Evolutionary conservation across 805 yeast genomes (phyloP).

Genomic region (Cyberlindnera petersonii): DNA sequence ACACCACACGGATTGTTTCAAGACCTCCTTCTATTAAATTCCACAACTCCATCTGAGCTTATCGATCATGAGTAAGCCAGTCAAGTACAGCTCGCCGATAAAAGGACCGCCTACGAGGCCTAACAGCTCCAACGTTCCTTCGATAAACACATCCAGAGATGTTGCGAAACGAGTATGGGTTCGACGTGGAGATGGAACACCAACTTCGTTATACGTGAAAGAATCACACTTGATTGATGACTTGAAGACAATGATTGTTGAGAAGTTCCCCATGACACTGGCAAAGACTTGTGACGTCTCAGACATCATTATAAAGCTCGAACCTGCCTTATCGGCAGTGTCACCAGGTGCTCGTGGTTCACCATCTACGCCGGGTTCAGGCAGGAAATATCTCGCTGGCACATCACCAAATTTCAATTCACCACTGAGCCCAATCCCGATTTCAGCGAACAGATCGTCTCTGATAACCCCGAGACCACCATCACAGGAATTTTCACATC

Average conservation of each 20-base stretch:
- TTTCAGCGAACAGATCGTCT: constrained; percentile 20
- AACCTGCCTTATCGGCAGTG: constrained; percentile 8
- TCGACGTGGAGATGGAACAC: constrained; percentile 43
- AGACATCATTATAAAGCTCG: constrained; percentile 42
- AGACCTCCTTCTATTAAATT: no score
- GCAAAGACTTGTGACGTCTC: constrained; percentile 66
- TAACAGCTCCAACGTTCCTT: constrained; percentile 13
- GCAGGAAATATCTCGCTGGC: neutral
- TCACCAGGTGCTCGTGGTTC: constrained; percentile 11
- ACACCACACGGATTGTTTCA: no score
- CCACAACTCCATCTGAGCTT: neutral
- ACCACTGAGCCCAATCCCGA: constrained; percentile 26
- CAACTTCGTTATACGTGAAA: constrained; percentile 66
- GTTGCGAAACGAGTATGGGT: constrained; percentile 51
- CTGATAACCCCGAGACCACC: constrained; percentile 16
- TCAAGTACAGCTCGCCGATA: constrained; percentile 16
- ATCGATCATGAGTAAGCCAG: constrained; percentile 7
- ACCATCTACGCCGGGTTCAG: constrained; percentile 12
- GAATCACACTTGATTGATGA: constrained; percentile 76
- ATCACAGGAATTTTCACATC: constrained; percentile 9
- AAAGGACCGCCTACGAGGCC: constrained; percentile 7
- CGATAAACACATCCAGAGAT: constrained; percentile 16
- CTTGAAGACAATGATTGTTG: constrained; percentile 59
- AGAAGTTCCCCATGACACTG: constrained; percentile 64
- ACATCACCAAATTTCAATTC: constrained; percentile 14